Evolutionary conservation across 2,329 filamentous ascomycete species (phyloP).

Genomic region (Botrytis medusae): DNA sequence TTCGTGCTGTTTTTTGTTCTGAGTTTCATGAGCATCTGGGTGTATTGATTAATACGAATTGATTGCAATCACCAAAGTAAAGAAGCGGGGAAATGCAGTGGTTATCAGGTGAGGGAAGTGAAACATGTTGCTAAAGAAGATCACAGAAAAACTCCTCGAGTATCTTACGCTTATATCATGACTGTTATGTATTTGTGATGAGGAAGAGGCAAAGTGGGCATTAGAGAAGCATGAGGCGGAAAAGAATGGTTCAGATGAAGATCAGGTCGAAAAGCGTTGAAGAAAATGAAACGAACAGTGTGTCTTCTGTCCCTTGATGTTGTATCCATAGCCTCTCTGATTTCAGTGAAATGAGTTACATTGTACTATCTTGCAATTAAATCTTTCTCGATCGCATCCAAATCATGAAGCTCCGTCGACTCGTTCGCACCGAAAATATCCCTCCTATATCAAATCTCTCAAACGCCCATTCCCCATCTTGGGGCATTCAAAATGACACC

Average conservation of each 20-base stretch:
- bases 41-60: not conserved
- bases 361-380: not conserved
- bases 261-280: not conserved
- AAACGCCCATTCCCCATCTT: not conserved
- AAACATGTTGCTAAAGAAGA: not conserved
- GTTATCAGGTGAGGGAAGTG: not conserved
- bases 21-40: not conserved
- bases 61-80: not conserved
- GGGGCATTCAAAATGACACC: slow-evolving; percentile 21
- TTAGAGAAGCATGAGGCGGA: not conserved
- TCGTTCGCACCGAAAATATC: no score
- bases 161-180: not conserved
- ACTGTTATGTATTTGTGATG: not conserved
- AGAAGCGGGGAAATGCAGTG: not conserved
- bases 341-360: not conserved
- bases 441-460: not conserved
- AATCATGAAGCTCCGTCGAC: not conserved
- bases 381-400: not conserved
- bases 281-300: not conserved
- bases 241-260: not conserved
- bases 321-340: not conserved
- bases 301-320: not conserved
- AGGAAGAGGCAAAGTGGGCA: not conserved
- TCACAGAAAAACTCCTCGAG: not conserved
- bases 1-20: not conserved